Evolutionary conservation across 768 basidiomycete species (phyloP).

Genomic region (Zangia roseola): DNA sequence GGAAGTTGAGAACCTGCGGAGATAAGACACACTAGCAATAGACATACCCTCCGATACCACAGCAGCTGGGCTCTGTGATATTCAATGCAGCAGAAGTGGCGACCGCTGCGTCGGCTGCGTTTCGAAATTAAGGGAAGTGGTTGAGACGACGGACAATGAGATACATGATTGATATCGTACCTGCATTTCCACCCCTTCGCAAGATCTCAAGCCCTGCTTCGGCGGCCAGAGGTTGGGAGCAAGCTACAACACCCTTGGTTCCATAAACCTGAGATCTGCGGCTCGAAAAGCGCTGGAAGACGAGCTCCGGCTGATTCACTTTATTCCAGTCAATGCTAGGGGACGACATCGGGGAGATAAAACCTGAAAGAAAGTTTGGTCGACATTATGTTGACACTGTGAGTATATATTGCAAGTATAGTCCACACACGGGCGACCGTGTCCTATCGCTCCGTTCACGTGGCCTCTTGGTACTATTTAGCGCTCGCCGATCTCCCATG

Average conservation of each 20-base stretch:
- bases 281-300: slow-evolving; percentile 73
- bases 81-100: slow-evolving; percentile 92
- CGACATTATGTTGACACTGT: not conserved
- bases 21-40: not conserved
- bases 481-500: slow-evolving; percentile 34
- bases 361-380: not conserved
- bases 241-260: slow-evolving; percentile 83
- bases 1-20: slow-evolving; percentile 11
- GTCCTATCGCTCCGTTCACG: slow-evolving; percentile 8
- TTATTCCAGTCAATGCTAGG: slow-evolving; percentile 53
- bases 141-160: not conserved
- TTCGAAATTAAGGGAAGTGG: not conserved
- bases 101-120: slow-evolving; percentile 86
- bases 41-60: slow-evolving; percentile 88
- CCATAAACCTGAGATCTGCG: slow-evolving; percentile 86
- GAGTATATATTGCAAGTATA: not conserved
- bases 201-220: slow-evolving; percentile 92
- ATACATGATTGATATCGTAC: slow-evolving; percentile 41
- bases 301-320: slow-evolving; percentile 63
- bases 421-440: slow-evolving; percentile 9
- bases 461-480: slow-evolving; percentile 8
- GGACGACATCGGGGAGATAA: slow-evolving; percentile 22
- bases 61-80: slow-evolving; percentile 83
- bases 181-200: slow-evolving; percentile 93
- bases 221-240: slow-evolving; percentile 88